Base-by-base conservation (phyloP, 2,329 filamentous ascomycete species). In the Colletotrichum gigasporum region DNA sequence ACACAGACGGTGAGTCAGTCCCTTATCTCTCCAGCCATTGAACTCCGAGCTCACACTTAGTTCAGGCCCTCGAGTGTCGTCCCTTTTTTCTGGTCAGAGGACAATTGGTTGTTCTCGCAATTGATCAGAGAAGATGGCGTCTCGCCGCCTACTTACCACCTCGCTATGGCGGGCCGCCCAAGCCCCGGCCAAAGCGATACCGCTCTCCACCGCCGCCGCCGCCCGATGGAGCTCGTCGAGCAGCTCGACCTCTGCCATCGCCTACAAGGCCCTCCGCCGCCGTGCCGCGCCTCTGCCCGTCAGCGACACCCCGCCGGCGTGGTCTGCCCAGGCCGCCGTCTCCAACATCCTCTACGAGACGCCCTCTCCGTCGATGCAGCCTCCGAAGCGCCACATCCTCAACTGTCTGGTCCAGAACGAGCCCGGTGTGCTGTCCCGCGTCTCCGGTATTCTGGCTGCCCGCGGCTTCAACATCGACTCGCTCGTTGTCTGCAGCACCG, bases 391-490 rank as follows among this genome's bases (percentile, higher is more conserved):
- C 57, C 96, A 99, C 80, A 88, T 99, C 75, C 90, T 99, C 80
- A 99, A 99, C 83, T 99, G 96, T 78, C 87, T 99, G 67, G 96
- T 99, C 66, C 96, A 99, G 81, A 99, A 99, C 82, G 96, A 99
- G 83, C 96, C 96, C 11, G 96, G 96, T 82, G 96, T 99, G 61
- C 85, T 99, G 63, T 98, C 95, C 54, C 94, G 96, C 65, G 93
- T 99, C 9, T 98, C 96, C 1, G 96, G 96, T 58, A 98, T 99
- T 75, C 85, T 99, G 32, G 96, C 96, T 11, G 96, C 96, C 42
- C 89, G 96, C 63, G 96, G 96, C 69, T 99, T 99, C 89, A 99
- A 99, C 84, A 99, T 99, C 74, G 96, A 99, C 85, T 97, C 92
- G 57, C 85, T 99, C 68, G 96, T 99, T 58, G 96, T 99, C 66